These are phyloP conservation scores for Geotrichum aggregatum DNA, from an alignment of 1,139 yeast species.

Conservation along the genomic window DNA sequence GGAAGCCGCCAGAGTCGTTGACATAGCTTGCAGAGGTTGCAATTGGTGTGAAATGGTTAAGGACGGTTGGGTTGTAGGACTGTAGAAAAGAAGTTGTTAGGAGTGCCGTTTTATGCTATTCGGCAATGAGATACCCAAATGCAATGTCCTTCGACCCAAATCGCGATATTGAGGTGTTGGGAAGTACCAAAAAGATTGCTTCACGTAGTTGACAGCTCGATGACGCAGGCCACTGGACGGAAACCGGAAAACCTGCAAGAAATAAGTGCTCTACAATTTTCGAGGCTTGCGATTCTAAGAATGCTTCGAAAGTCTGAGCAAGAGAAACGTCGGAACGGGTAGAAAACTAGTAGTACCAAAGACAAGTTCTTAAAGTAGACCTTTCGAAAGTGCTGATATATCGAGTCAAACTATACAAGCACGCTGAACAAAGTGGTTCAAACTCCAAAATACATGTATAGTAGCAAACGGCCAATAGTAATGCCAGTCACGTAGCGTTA, in stretches of 20 bases:
- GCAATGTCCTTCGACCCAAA: not conserved
- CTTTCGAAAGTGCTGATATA: not conserved
- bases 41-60: not conserved
- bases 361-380: not conserved
- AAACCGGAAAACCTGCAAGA: constrained; percentile 8
- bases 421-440: too few relatives aligned
- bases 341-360: too few relatives aligned
- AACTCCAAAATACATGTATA: too few relatives aligned
- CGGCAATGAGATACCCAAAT: not conserved
- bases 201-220: too few relatives aligned
- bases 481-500: too few relatives aligned
- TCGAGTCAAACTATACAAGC: too few relatives aligned
- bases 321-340: not conserved
- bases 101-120: too few relatives aligned
- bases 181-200: not conserved
- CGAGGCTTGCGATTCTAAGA: too few relatives aligned
- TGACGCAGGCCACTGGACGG: constrained; percentile 12
- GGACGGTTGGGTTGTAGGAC: not conserved
- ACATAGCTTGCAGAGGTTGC: not conserved
- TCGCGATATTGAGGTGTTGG: not conserved
- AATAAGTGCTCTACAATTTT: too few relatives aligned
- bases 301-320: too few relatives aligned
- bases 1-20: constrained; percentile 13
- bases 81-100: not conserved
- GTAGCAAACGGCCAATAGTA: too few relatives aligned